Base-by-base conservation (phyloP, 768 basidiomycete genomes). In the Lentinula sp. region DNA sequence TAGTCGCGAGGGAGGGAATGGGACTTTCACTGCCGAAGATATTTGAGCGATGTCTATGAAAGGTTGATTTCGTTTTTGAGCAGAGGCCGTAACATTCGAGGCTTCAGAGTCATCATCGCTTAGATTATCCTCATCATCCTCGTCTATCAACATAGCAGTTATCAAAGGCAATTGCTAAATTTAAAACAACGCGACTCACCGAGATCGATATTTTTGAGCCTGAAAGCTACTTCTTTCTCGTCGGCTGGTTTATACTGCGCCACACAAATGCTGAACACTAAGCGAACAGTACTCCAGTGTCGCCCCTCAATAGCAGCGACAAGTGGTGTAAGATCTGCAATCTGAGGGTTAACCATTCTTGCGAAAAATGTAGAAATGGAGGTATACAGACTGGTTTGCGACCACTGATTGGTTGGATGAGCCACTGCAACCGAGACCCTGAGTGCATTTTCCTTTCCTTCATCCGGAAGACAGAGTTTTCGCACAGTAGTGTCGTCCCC, bases 221-320 rank as follows among this genome's bases (percentile, higher is more conserved):
- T 71, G 64, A 79, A 79, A 42, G 72, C 72, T 36, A 52, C 51
- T 15, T 52, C 51, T 5, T 61, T 70, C 7, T 78, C 72, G 0
- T 73, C 67, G 6, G 15, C 45, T 3, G 76, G 71, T 18, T 78
- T 72, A 62, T 83, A 82, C 66, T 88, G 85, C 10, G 84, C 80
- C 1, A 71, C 70, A 4, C 83, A 78, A 62, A 86, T 85, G 1
- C 81, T 80, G 23, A 86, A 66, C n/a, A 88, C 76, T 6, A 86
- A 70, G n/a, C 77, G 79, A 0, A 83, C 85, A 0, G 84, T 83
- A 5, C 77, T 73, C 85, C 85, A 88, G 18, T 74, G 78, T 7
- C 81, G 75, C 13, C 76, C 77, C 32, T 69, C 67, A 12, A 85
- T 62, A 0, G 85, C 85, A 18, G 82, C 79, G 57, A 71, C 78